These are phyloP conservation scores for Aspergillus spinulosporus DNA, from an alignment of 2,329 filamentous ascomycete species.

Conservation along the genomic window DNA sequence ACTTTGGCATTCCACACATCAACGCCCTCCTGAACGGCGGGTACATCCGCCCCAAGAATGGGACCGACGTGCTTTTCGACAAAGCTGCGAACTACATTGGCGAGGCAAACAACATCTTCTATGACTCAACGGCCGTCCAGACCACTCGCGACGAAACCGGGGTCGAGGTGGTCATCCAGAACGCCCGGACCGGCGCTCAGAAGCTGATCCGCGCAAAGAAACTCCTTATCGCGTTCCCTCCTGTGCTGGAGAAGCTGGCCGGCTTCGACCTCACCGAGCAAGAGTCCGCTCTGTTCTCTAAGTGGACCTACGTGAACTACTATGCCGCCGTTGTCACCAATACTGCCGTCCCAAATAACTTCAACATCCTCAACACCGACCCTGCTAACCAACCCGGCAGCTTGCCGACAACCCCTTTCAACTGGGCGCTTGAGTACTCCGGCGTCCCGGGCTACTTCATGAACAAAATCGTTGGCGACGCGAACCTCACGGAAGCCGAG, in stretches of 20 bases:
- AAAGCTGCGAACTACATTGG: constrained; percentile 22
- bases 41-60: constrained; percentile 23
- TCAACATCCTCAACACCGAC: constrained; percentile 30
- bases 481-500: constrained; percentile 27
- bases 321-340: constrained; percentile 43
- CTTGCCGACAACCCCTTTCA: constrained; percentile 25
- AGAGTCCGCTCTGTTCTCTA: constrained; percentile 39
- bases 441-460: constrained; percentile 17
- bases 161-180: constrained; percentile 29
- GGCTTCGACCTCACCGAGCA: constrained; percentile 38
- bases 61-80: constrained; percentile 21
- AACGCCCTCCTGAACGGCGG: constrained; percentile 23
- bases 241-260: constrained; percentile 29
- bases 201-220: constrained; percentile 38
- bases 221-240: constrained; percentile 41
- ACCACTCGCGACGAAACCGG: constrained; percentile 20
- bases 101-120: constrained; percentile 29
- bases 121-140: constrained; percentile 24
- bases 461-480: constrained; percentile 15
- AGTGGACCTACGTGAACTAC: constrained; percentile 42
- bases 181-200: constrained; percentile 24
- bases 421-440: constrained; percentile 15
- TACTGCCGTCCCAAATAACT: constrained; percentile 36
- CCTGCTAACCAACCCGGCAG: constrained; percentile 27
- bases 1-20: constrained; percentile 15